Base-by-base conservation (phyloP, 106 monocot genomes). In the Alisma plantagoaquatica region DNA sequence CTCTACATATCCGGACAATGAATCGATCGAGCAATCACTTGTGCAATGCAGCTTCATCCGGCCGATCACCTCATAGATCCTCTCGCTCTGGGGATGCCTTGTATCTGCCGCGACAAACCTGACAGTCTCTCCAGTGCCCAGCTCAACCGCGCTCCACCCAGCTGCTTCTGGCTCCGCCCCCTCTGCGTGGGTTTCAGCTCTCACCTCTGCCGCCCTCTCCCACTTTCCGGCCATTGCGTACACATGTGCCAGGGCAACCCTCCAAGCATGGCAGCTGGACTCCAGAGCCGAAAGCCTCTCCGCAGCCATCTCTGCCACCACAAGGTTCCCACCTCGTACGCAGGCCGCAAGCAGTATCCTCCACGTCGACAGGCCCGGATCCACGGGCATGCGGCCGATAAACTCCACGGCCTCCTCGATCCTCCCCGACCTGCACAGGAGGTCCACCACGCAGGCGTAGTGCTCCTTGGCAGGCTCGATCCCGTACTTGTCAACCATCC, bases 221-320 rank as follows among this genome's bases (percentile, higher is more conserved):
- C 20, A 55, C 24, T 8, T 75, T 70, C 24, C 67, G 43, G 18
- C 67, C 62, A 22, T 76, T 64, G 47, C 79, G 82, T 17, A 88
- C 60, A 23, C 65, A 35, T 82, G 76, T 8, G 81, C 71, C 33
- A 76, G 56, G 24, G 61, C 22, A n/a, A 81, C 76, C 18, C 58
- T 68, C 75, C 52, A 26, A 69, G 59, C 26, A 88, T 75, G 1
- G 79, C 76, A 25, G 65, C 51, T 54, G 61, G 60, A 56, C 41
- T 82, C 81, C 50, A 81, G 60, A 54, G 61, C 49, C 59, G 77
- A 78, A 6, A 82, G 38, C 53, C 47, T 70, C 3, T 10, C 12
- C 1, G 87, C 82, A n/a, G 82, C 82, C 43, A 88, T 42, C 63
- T 88, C 82, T 2, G 73, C 82, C 33, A 73, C 30, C 18, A 63